Percentiles rank a stretch among this genome's conserved stretches.
Evolutionary conservation across 1,284 basidiomycete species (phyloP).

Genomic region (Trichosporon sp.): DNA sequence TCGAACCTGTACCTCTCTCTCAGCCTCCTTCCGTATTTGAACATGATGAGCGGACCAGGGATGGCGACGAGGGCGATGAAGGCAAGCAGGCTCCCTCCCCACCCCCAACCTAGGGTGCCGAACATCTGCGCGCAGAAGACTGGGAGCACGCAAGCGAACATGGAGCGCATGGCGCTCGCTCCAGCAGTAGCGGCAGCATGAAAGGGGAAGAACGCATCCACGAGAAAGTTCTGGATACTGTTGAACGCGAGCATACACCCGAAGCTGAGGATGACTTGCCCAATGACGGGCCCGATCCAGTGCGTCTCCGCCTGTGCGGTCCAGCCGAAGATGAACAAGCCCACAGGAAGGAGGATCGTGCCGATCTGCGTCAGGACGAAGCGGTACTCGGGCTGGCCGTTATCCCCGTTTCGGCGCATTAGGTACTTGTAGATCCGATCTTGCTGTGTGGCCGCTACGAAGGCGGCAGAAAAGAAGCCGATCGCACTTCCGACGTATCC

Average conservation of each 20-base stretch:
- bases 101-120: slow-evolving; percentile 57
- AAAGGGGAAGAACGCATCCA: slow-evolving; percentile 59
- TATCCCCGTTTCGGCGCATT: slow-evolving; percentile 40
- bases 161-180: slow-evolving; percentile 50
- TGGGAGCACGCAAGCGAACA: slow-evolving; percentile 57
- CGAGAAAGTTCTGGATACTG: slow-evolving; percentile 54
- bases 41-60: slow-evolving; percentile 57
- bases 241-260: slow-evolving; percentile 58
- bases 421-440: slow-evolving; percentile 57
- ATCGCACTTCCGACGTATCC: slow-evolving; percentile 57
- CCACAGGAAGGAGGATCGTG: slow-evolving; percentile 58
- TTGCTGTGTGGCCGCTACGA: slow-evolving; percentile 53
- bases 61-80: slow-evolving; percentile 53
- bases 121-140: slow-evolving; percentile 57
- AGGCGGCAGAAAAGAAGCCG: slow-evolving; percentile 55
- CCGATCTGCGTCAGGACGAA: slow-evolving; percentile 58
- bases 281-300: slow-evolving; percentile 55
- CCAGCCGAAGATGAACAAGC: slow-evolving; percentile 57
- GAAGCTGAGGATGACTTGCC: slow-evolving; percentile 44
- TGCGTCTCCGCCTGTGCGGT: slow-evolving; percentile 51
- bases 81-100: slow-evolving; percentile 57
- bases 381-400: slow-evolving; percentile 56
- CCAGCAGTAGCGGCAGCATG: slow-evolving; percentile 58
- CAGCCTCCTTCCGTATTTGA: slow-evolving; percentile 53
- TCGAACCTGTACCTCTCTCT: slow-evolving; percentile 52